Conservation (phyloP, 73 alveolate species). For the Strombidium stylifer region DNA sequence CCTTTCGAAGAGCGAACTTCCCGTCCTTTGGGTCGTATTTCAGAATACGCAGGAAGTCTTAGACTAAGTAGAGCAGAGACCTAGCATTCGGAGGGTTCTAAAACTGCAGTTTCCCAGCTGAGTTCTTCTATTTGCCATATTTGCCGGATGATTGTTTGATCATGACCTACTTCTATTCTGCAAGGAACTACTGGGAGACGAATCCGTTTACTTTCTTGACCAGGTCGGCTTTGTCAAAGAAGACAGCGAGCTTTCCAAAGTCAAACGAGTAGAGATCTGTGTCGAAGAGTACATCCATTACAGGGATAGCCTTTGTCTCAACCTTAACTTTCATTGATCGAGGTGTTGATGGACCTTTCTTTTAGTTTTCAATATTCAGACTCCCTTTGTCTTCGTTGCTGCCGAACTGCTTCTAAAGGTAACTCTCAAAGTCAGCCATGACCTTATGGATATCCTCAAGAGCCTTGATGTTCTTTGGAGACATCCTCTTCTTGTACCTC, state of each 20-base stretch:
- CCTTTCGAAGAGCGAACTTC: conserved; percentile 45
- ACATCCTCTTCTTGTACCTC: conserved; percentile 59
- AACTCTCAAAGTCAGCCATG: conserved; percentile 11
- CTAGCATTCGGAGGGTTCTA: no score
- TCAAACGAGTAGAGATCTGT: conserved; percentile 37
- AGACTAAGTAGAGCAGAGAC: conserved; percentile 13
- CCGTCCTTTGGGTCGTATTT: conserved; percentile 55
- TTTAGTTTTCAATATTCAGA: conserved; percentile 1
- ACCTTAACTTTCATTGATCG: no score
- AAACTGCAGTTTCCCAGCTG: no score
- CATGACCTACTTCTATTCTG: no score
- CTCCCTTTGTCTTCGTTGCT: no score
- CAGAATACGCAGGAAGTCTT: conserved; percentile 45
- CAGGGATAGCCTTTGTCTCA: no score
- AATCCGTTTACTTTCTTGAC: conserved; percentile 42
- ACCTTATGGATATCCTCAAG: conserved; percentile 56
- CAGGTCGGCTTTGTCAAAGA: conserved; percentile 43
- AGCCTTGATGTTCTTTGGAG: conserved; percentile 60
- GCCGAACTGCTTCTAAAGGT: conserved; percentile 2
- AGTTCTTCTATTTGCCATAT: no score
- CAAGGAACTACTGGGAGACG: no score
- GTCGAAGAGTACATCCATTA: conserved; percentile 36
- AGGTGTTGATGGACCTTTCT: not conserved
- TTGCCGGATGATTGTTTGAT: no score
- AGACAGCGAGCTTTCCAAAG: conserved; percentile 18